phyloP scores from a whole-genome alignment of 441 rosid species.

The Hura crepitans region DNA sequence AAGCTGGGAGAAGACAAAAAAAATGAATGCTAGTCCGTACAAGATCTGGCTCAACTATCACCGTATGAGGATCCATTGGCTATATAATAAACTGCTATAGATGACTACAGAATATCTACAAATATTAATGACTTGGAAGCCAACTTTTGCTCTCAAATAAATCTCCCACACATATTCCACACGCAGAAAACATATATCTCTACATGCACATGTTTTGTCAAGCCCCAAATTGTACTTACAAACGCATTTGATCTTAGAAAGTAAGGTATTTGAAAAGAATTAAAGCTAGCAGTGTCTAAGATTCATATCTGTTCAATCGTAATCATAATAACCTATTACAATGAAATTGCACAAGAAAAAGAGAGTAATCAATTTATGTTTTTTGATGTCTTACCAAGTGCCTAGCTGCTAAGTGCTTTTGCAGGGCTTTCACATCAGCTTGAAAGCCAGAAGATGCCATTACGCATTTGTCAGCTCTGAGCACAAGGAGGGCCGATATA shows the following conservation, averaged over 20 bases:
- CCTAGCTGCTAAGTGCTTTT: constrained; percentile 70
- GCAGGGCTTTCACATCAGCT: constrained; percentile 92
- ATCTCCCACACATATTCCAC: background rate
- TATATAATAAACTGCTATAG: background rate
- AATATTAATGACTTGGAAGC: background rate
- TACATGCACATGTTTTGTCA: background rate
- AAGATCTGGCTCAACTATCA: background rate
- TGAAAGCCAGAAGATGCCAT: constrained; percentile 98
- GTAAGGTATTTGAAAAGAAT: background rate
- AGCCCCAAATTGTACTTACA: background rate
- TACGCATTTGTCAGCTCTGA: constrained; percentile 77
- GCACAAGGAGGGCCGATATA: background rate
- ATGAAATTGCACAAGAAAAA: background rate
- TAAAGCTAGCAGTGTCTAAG: background rate
- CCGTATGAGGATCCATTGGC: background rate
- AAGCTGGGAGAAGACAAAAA: background rate
- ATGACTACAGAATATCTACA: background rate
- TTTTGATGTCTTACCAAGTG: constrained; percentile 61
- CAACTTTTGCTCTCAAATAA: background rate
- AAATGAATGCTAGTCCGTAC: background rate
- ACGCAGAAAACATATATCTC: background rate
- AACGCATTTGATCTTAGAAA: background rate
- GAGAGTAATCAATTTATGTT: background rate
- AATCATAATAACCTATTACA: background rate
- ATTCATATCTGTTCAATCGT: background rate